Evolutionary conservation across 2,329 filamentous ascomycete genomes (phyloP), one percentile per base, ranked within the genome.

Genomic region (Phialemonium atrogriseum): DNA sequence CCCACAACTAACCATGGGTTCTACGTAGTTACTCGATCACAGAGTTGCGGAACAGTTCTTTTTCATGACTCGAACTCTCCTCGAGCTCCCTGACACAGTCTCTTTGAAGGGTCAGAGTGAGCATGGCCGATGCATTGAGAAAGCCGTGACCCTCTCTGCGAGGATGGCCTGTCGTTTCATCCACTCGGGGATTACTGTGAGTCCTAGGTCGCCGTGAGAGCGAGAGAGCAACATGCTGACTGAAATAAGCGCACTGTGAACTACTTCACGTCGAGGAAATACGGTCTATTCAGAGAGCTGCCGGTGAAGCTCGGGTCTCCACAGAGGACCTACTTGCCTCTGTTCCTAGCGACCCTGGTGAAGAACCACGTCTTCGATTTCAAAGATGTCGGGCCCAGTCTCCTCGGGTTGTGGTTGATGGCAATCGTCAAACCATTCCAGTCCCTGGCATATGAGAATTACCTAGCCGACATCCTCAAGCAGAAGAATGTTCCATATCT

Each of bases 341-440:
- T 77, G 7, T 77, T 77, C 42, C 47, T 76, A 15, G 54, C 62
- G 3, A 60, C 57, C 1, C 50, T 79, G 7, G 49, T 75, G 13
- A 62, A 64, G 33, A 52, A 62, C 28, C 56, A 57, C 7, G 47
- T 69, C 13, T 55, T 64, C 21, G 62, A 70, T 31, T 66, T 72
- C 37, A 55, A 59, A 46, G 58, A 68, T 23, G 44, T 66, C 3
- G 60, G 56, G 2, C 54, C 60, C n/a, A 62, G 58, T 7, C 45
- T 68, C 8, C 51, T 66, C 5, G 64, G 69, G 24, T 49, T 75
- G n/a, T 77, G 74, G 66, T 42, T 70, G 24, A 44, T 66, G 13
- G 60, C 64, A 7, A 53, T 77, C 27, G 59, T 66, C 24, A 72
- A 71, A 42, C 71, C 74, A 5, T 52, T 43, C 4, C 45, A 52